phyloP scores from a whole-genome alignment of 495 filamentous ascomycete genomes.

The Penicillium taxi region DNA sequence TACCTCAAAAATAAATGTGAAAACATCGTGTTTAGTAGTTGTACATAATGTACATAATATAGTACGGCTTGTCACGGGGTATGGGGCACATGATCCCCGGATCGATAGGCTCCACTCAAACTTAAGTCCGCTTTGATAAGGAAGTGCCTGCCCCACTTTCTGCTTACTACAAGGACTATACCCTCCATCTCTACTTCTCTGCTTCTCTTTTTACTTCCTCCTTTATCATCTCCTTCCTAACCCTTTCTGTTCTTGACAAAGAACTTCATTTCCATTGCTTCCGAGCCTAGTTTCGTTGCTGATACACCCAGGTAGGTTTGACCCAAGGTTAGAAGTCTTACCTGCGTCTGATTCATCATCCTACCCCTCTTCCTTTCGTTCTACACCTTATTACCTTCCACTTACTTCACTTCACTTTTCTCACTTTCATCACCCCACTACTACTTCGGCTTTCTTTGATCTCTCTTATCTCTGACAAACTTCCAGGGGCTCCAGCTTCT shows the following conservation, averaged over 20 bases:
- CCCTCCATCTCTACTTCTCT: no score
- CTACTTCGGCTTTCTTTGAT: constrained; percentile 7
- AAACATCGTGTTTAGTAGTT: background rate
- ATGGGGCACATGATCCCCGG: constrained; percentile 4
- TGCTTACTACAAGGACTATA: no score
- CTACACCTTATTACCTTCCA: constrained; percentile 9
- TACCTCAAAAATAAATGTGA: background rate
- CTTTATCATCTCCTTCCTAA: no score
- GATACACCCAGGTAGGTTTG: no score
- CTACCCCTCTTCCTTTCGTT: constrained; percentile 23
- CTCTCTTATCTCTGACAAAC: background rate
- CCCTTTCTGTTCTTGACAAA: no score
- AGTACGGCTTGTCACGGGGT: no score
- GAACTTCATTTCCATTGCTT: no score
- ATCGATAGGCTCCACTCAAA: constrained; percentile 1
- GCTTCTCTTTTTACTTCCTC: no score
- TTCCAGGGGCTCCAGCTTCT: background rate
- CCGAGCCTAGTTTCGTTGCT: no score
- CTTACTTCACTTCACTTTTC: constrained; percentile 7
- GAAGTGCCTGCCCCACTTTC: constrained; percentile 8
- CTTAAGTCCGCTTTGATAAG: no score
- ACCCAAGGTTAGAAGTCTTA: constrained; percentile 15
- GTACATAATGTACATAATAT: background rate
- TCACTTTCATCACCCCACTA: constrained; percentile 11
- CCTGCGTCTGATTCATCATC: constrained; percentile 20